Evolutionary conservation across 257 asterid genomes (phyloP).

Genomic region (Nicotiana obtusifolia): DNA sequence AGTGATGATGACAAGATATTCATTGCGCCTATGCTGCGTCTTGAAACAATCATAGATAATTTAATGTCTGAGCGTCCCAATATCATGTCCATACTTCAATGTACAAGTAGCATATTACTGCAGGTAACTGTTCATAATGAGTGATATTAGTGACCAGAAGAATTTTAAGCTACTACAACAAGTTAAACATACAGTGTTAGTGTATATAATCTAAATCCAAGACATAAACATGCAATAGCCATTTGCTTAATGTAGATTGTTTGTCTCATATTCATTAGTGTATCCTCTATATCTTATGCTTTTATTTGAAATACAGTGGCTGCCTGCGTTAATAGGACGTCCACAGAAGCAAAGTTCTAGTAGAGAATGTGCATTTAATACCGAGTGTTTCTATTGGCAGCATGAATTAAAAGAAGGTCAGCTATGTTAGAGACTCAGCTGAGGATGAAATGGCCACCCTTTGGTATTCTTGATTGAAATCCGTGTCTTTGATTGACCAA

Average conservation of each 20-base stretch:
- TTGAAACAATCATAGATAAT: not conserved
- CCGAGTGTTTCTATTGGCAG: not conserved
- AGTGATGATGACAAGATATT: not conserved
- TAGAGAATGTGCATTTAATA: not conserved
- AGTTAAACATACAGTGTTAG: no score
- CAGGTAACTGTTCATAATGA: not conserved
- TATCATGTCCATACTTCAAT: not conserved
- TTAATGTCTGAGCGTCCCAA: not conserved
- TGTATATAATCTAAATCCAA: no score
- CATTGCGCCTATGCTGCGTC: not conserved
- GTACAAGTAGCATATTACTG: not conserved
- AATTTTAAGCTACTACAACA: no score
- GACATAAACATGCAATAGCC: no score
- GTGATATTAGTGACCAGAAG: no score
- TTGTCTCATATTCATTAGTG: not conserved
- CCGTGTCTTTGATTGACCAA: not conserved
- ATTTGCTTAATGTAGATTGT: not conserved
- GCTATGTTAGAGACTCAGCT: not conserved
- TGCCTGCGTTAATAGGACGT: not conserved
- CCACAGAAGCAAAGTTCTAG: not conserved
- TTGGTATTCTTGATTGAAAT: not conserved
- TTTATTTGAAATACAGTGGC: not conserved
- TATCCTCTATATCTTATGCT: not conserved
- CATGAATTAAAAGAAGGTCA: not conserved
- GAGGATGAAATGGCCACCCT: not conserved